phyloP scores from a whole-genome alignment of 1,139 yeast genomes.

The Blastobotrys apis region DNA sequence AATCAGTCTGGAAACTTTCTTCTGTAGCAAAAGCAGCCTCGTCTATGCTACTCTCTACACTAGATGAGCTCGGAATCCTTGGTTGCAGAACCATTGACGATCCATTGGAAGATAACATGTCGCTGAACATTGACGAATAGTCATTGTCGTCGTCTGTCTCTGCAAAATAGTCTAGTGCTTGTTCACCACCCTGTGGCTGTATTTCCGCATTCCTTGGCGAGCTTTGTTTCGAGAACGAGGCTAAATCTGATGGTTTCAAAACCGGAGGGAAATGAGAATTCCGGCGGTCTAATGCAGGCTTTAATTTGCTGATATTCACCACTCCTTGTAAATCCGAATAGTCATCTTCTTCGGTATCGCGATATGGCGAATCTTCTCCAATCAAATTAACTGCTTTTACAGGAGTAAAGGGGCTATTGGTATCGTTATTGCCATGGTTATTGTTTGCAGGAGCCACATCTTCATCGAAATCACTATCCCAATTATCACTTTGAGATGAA shows the following conservation, averaged over 20 bases:
- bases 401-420: too few species aligned
- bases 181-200: not conserved
- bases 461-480: slow-evolving; percentile 24
- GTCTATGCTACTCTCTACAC: slow-evolving; percentile 15
- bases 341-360: slow-evolving; percentile 25
- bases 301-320: slow-evolving; percentile 23
- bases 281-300: slow-evolving; percentile 3
- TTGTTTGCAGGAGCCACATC: not conserved
- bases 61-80: not conserved
- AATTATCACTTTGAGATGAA: slow-evolving; percentile 15
- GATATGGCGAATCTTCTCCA: slow-evolving; percentile 21
- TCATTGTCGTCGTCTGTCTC: slow-evolving; percentile 27
- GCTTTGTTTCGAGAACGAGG: not conserved
- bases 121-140: slow-evolving; percentile 21
- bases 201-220: not conserved
- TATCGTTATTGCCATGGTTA: not conserved
- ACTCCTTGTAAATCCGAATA: slow-evolving; percentile 31
- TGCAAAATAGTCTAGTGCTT: slow-evolving; percentile 5
- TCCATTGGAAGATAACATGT: slow-evolving; percentile 2
- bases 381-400: slow-evolving; percentile 7
- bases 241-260: slow-evolving; percentile 12
- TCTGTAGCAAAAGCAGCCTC: slow-evolving; percentile 31
- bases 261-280: slow-evolving; percentile 11
- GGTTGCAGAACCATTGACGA: slow-evolving; percentile 7
- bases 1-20: slow-evolving; percentile 21